phyloP scores from a whole-genome alignment of 306 rosid species.

The Calophaca sinica region DNA sequence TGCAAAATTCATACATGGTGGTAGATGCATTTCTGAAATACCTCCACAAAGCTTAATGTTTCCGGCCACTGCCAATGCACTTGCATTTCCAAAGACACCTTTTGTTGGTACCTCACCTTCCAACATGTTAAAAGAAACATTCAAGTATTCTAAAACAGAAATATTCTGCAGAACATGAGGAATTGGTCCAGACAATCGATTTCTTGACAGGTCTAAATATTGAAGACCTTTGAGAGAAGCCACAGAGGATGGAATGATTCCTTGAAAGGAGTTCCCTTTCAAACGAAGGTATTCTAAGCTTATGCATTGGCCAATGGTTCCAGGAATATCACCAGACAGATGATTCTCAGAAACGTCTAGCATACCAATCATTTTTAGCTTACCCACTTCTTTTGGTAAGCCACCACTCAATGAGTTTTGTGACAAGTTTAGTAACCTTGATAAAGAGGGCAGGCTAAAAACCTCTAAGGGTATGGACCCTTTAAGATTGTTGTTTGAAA shows the following conservation, averaged over 20 bases:
- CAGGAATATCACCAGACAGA: slow-evolving; percentile 47
- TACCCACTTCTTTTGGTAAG: slow-evolving; percentile 36
- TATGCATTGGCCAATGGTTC: slow-evolving; percentile 39
- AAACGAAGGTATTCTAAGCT: slow-evolving; percentile 42
- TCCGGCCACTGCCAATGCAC: not conserved
- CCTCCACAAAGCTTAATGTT: slow-evolving; percentile 40
- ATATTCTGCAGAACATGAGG: not conserved
- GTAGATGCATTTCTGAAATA: not conserved
- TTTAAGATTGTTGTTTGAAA: not conserved
- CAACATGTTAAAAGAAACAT: slow-evolving; percentile 6
- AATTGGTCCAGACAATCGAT: slow-evolving; percentile 41
- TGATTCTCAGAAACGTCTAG: slow-evolving; percentile 42
- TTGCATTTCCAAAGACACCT: not conserved
- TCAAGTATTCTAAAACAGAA: not conserved
- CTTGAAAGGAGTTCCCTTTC: slow-evolving; percentile 45
- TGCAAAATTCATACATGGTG: not conserved
- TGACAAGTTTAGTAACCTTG: too few species aligned
- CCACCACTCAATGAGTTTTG: too few species aligned
- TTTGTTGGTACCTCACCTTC: not conserved
- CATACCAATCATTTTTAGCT: not conserved
- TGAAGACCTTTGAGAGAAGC: slow-evolving; percentile 35
- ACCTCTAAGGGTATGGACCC: not conserved
- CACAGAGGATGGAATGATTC: slow-evolving; percentile 44
- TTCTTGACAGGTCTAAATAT: slow-evolving; percentile 46
- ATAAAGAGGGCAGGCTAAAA: not conserved